These are phyloP conservation scores for Aspergillus carbonarius DNA, from an alignment of 2,329 filamentous ascomycete species.

Conservation along the genomic window DNA sequence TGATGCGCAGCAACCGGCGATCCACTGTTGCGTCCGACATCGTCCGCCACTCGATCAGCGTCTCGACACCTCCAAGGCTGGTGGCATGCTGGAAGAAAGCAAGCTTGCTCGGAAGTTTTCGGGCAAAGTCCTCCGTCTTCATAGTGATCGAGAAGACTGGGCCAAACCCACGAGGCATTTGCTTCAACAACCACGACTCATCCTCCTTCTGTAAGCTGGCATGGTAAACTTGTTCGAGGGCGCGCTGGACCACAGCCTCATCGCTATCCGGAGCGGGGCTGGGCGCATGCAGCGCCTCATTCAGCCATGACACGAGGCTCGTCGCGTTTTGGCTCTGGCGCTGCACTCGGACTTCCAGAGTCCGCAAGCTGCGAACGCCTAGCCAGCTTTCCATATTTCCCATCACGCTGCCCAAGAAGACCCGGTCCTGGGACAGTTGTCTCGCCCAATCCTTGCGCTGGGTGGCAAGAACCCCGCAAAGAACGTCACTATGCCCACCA, in stretches of 20 bases:
- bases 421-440: constrained; percentile 64
- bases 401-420: constrained; percentile 80
- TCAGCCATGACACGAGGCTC: constrained; percentile 70
- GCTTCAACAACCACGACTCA: constrained; percentile 70
- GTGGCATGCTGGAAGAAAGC: constrained; percentile 91
- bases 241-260: constrained; percentile 48
- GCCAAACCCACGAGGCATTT: constrained; percentile 90
- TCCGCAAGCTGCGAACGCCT: constrained; percentile 80
- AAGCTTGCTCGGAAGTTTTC: constrained; percentile 72
- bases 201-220: constrained; percentile 73
- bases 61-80: constrained; percentile 89
- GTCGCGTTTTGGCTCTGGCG: constrained; percentile 72
- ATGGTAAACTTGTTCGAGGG: constrained; percentile 67
- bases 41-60: constrained; percentile 90
- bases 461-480: constrained; percentile 79
- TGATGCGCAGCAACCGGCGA: constrained; percentile 71
- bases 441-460: constrained; percentile 59
- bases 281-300: constrained; percentile 46
- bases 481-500: constrained; percentile 89
- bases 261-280: constrained; percentile 42
- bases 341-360: constrained; percentile 76
- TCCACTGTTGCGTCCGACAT: constrained; percentile 80
- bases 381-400: constrained; percentile 91
- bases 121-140: constrained; percentile 61
- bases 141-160: constrained; percentile 80